phyloP scores from a whole-genome alignment of 2,329 filamentous ascomycete species.

The Incumbomyces delicatus region DNA sequence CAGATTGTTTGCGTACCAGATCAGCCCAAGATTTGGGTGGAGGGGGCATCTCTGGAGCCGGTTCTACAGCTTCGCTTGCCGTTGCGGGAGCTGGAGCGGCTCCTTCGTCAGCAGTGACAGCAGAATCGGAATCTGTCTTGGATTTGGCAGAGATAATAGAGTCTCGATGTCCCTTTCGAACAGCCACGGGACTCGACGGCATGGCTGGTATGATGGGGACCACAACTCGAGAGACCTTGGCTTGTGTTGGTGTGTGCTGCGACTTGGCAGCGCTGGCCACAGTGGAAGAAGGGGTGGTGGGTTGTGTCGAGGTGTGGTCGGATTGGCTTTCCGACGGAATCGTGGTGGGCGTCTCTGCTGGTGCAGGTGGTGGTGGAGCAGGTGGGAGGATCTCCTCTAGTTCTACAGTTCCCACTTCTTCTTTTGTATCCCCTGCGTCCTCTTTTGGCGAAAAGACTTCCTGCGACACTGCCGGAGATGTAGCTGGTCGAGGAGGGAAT shows the following conservation, averaged over 20 bases:
- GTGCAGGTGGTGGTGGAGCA: constrained; percentile 11
- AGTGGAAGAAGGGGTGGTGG: constrained; percentile 47
- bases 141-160: constrained; percentile 27
- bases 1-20: constrained; percentile 43
- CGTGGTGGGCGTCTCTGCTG: constrained; percentile 45
- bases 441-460: not conserved
- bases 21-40: constrained; percentile 61
- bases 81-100: constrained; percentile 5
- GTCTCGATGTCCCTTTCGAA: constrained; percentile 29
- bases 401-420: constrained; percentile 7
- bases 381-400: not conserved
- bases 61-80: constrained; percentile 22
- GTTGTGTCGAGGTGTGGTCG: constrained; percentile 45
- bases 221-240: constrained; percentile 25
- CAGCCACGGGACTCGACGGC: constrained; percentile 27
- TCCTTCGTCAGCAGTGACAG: constrained; percentile 7
- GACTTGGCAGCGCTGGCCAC: constrained; percentile 24
- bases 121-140: constrained; percentile 21
- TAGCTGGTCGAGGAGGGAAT: constrained; percentile 44
- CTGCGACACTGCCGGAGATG: constrained; percentile 18
- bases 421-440: not conserved
- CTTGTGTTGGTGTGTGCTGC: constrained; percentile 24
- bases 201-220: constrained; percentile 44
- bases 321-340: constrained; percentile 50
- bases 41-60: constrained; percentile 33